Base-by-base conservation (phyloP, 306 rosid species). In the Cajanus cajan region DNA sequence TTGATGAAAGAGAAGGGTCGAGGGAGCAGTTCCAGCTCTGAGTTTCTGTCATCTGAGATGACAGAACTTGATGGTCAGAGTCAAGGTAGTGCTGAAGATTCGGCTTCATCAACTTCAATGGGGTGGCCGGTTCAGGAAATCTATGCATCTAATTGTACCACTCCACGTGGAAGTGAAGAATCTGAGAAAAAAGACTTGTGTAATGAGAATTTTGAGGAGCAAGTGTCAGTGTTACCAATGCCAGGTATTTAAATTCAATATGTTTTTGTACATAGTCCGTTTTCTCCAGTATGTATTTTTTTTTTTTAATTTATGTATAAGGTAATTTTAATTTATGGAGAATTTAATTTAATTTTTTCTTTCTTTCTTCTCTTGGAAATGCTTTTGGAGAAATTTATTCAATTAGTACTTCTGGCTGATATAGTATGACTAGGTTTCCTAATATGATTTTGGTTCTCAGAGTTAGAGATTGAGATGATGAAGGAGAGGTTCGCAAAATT, bases 401-500 rank as follows among this genome's bases (percentile, higher is more conserved):
- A n/a, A n/a, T n/a, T n/a, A n/a, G n/a, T n/a, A n/a, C n/a, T n/a
- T n/a, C n/a, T n/a, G n/a, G n/a, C n/a, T n/a, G n/a, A n/a, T n/a
- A n/a, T n/a, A n/a, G n/a, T n/a, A n/a, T n/a, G n/a, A 33, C 31
- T 24, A 18, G 39, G 25, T 19, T 64, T 6, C 28, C 15, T 83
- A 50, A 65, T 71, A 68, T 81, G 79, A 48, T 71, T 80, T 62
- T 82, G 76, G 33, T 84, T 78, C 54, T 44, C 80, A 86, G 74
- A 33, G 45, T 25, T 81, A 86, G 97, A 88, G 75, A 62, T 84
- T 66, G 94, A 94, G 68, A 72, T 94, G 94, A 92, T 94, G 96
- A 92, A 88, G 88, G 98, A 92, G 68, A 85, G 97, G 78, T 90
- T 94, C 81, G 80, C 96, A 25, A 94, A 92, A 74, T 83, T 94